Evolutionary conservation across 2,329 filamentous ascomycete species (phyloP).

Genomic region (Epichloe bromicola): DNA sequence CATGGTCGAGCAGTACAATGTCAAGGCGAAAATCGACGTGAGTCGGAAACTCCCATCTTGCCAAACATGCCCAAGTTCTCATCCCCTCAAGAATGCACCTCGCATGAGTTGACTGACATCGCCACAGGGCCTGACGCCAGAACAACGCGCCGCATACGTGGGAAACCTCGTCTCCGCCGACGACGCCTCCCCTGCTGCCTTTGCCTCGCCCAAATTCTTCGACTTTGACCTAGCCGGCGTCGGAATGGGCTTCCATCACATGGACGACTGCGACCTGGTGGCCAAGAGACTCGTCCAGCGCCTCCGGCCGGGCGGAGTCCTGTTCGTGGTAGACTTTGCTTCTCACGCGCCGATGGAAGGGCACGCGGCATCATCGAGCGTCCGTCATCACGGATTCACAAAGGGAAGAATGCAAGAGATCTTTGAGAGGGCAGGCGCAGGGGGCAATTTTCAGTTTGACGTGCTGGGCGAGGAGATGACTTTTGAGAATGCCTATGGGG

Average conservation of each 20-base stretch:
- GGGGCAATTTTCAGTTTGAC: conserved; percentile 43
- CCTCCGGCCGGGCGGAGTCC: conserved; percentile 50
- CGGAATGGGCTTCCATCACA: conserved; percentile 53
- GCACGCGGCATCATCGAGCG: conserved; percentile 28
- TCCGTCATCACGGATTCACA: conserved; percentile 55
- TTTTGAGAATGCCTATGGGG: conserved; percentile 21
- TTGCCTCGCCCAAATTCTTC: conserved; percentile 49
- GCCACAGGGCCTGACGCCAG: conserved; percentile 30
- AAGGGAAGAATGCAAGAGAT: conserved; percentile 43
- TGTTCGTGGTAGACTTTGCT: conserved; percentile 57
- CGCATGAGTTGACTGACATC: too few relatives aligned
- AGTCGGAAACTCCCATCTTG: conserved; percentile 5
- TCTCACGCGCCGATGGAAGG: conserved; percentile 29
- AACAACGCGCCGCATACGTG: conserved; percentile 42
- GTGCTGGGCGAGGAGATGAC: conserved; percentile 37
- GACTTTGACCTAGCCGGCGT: conserved; percentile 57
- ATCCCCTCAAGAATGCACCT: background rate
- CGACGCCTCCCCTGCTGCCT: conserved; percentile 35
- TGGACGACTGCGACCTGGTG: conserved; percentile 48
- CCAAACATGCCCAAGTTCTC: background rate
- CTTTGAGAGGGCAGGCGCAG: conserved; percentile 50
- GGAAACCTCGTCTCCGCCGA: conserved; percentile 42
- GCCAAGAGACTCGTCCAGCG: conserved; percentile 46
- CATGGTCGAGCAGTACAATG: conserved; percentile 59
- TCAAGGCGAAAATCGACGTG: conserved; percentile 40